phyloP scores from a whole-genome alignment of 1,139 yeast species.

The Geotrichum cucujoidarum region DNA sequence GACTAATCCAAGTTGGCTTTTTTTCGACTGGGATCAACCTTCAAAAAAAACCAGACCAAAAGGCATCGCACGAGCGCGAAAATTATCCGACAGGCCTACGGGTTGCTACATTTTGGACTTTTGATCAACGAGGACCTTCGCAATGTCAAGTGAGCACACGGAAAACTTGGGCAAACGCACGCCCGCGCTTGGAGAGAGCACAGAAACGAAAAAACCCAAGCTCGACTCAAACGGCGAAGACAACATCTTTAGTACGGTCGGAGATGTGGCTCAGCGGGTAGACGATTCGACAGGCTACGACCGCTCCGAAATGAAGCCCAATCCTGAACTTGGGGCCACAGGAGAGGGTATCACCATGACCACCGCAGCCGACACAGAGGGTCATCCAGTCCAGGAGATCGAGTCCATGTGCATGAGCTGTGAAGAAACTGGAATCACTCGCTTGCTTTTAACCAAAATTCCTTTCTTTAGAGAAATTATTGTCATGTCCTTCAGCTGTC shows the following conservation, averaged over 20 bases:
- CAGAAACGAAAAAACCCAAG: slow-evolving; percentile 4
- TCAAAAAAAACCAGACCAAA: too few relatives aligned
- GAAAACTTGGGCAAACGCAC: background rate
- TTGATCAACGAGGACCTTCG: too few relatives aligned
- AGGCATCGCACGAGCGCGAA: too few relatives aligned
- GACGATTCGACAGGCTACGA: slow-evolving; percentile 15
- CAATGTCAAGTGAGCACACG: slow-evolving; percentile 1
- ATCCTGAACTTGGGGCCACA: slow-evolving; percentile 21
- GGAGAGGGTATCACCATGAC: slow-evolving; percentile 31
- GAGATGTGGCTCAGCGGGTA: slow-evolving; percentile 30
- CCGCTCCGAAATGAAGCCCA: slow-evolving; percentile 20
- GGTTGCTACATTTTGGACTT: too few relatives aligned
- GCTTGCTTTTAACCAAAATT: slow-evolving; percentile 76
- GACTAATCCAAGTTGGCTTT: too few relatives aligned
- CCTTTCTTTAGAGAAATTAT: slow-evolving; percentile 91
- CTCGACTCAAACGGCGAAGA: background rate
- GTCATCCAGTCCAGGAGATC: slow-evolving; percentile 92
- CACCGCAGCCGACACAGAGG: slow-evolving; percentile 64
- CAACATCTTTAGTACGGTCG: slow-evolving; percentile 25
- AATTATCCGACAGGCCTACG: too few relatives aligned
- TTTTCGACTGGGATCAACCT: too few relatives aligned
- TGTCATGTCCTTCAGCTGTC: slow-evolving; percentile 91
- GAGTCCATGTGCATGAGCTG: slow-evolving; percentile 96
- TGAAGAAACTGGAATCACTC: slow-evolving; percentile 75
- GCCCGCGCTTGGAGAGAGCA: background rate